Evolutionary conservation across 140 eudicot genomes (phyloP).

Genomic region (Ambrosia hybrid): DNA sequence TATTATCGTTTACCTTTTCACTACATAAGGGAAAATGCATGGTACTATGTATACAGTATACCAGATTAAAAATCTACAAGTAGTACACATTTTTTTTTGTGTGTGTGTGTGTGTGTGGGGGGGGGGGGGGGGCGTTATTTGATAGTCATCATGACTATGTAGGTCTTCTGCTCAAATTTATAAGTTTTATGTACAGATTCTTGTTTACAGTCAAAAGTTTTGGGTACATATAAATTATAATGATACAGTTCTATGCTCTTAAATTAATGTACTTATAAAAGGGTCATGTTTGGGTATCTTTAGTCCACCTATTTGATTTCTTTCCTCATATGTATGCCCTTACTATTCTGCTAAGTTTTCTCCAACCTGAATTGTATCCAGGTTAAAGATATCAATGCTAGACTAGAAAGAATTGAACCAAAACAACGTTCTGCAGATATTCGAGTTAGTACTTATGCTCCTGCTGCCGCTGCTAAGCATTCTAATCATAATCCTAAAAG

Average conservation of each 20-base stretch:
- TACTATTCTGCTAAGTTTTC: background rate
- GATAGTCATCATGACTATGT: too few species aligned
- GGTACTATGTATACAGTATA: too few species aligned
- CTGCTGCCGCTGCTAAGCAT: slow-evolving; percentile 48
- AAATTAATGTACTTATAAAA: background rate
- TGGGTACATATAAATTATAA: too few species aligned
- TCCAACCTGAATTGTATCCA: slow-evolving; percentile 28
- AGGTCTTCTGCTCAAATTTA: too few species aligned
- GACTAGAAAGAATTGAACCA: slow-evolving; percentile 88
- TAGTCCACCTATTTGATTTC: slow-evolving; percentile 7
- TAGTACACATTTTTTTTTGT: background rate
- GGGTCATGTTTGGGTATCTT: slow-evolving; percentile 4
- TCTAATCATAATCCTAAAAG: slow-evolving; percentile 56
- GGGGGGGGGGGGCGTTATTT: background rate
- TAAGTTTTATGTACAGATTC: too few species aligned
- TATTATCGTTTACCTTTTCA: too few species aligned
- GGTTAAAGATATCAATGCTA: slow-evolving; percentile 87
- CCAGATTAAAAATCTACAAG: too few species aligned
- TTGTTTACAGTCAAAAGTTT: too few species aligned
- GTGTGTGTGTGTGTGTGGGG: background rate
- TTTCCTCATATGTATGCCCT: background rate
- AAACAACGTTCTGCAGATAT: slow-evolving; percentile 62
- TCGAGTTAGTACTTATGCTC: slow-evolving; percentile 41
- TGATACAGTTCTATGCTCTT: background rate
- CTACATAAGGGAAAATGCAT: too few species aligned